A percentile compares a stretch with the other conserved stretches of the same genome.
These are phyloP conservation scores for Fibroporia radiculosa DNA, from an alignment of 768 basidiomycete species.

Conservation along the genomic window DNA sequence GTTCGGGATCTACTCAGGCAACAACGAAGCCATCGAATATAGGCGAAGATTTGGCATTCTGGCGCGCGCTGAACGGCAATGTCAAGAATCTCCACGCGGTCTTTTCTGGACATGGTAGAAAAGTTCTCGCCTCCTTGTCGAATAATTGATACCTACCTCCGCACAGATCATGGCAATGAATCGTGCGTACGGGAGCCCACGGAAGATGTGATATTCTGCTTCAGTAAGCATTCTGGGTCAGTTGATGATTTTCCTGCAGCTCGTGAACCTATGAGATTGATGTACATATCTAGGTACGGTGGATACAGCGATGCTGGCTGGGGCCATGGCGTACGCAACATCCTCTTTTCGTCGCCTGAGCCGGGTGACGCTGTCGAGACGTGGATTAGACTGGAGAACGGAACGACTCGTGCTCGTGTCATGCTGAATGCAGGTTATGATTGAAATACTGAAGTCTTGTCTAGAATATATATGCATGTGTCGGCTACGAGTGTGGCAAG, in stretches of 20 bases:
- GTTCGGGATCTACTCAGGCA: conserved; percentile 53
- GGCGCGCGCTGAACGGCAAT: conserved; percentile 47
- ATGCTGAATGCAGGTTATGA: conserved; percentile 36
- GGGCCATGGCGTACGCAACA: conserved; percentile 60
- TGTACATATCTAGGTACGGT: conserved; percentile 42
- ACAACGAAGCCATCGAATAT: conserved; percentile 28
- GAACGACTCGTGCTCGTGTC: conserved; percentile 48
- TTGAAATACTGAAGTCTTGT: conserved; percentile 2
- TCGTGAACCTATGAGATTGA: neutral
- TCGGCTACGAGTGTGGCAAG: too few relatives aligned
- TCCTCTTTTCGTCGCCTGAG: conserved; percentile 46
- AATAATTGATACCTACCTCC: neutral
- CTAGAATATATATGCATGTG: too few relatives aligned
- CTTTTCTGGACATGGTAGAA: conserved; percentile 69
- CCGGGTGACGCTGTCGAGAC: conserved; percentile 43
- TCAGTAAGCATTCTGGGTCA: conserved; percentile 71
- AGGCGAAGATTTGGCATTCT: conserved; percentile 54
- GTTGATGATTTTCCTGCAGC: conserved; percentile 3
- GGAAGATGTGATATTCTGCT: conserved; percentile 64
- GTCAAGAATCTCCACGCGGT: conserved; percentile 62
- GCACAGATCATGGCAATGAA: conserved; percentile 68
- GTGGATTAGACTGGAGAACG: conserved; percentile 59
- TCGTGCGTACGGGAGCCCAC: conserved; percentile 68
- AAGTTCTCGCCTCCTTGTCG: conserved; percentile 3
- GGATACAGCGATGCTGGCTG: conserved; percentile 47